Conservation (phyloP, 768 basidiomycete genomes). For the Coprinopsis sp. region DNA sequence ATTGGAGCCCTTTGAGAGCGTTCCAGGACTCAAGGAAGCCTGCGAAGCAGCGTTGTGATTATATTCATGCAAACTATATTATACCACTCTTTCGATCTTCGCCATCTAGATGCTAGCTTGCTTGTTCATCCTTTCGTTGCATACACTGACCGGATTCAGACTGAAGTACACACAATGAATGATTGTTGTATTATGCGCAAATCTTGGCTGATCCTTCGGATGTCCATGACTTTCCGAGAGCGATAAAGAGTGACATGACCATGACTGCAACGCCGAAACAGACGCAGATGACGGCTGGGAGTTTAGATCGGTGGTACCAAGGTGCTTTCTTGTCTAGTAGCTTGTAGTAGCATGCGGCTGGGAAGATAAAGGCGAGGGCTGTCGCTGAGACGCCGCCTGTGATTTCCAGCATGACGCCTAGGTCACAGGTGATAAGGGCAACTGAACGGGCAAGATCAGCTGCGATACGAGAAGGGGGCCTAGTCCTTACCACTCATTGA, state of each 20-base stretch:
- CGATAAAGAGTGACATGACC: conserved; percentile 70
- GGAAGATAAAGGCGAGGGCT: conserved; percentile 89
- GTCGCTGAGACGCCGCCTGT: conserved; percentile 96
- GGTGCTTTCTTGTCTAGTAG: conserved; percentile 52
- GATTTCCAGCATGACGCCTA: conserved; percentile 97
- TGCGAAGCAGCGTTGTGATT: background rate
- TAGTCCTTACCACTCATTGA: conserved; percentile 56
- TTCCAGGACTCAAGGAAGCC: conserved; percentile 52
- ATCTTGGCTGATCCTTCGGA: conserved; percentile 63
- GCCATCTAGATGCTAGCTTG: too few relatives aligned
- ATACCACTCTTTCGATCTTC: too few relatives aligned
- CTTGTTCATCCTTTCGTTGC: too few relatives aligned
- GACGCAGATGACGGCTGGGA: conserved; percentile 72
- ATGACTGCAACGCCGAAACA: conserved; percentile 75
- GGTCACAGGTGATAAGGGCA: conserved; percentile 88
- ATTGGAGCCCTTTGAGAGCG: conserved; percentile 52
- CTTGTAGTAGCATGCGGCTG: conserved; percentile 81
- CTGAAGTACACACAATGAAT: conserved; percentile 14
- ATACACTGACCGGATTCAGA: too few relatives aligned
- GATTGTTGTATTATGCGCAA: conserved; percentile 34
- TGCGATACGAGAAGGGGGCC: background rate
- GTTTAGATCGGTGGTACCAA: conserved; percentile 66
- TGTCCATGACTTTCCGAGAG: conserved; percentile 76
- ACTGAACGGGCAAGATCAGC: conserved; percentile 43
- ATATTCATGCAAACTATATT: conserved; percentile 15